Base-by-base conservation (phyloP, 257 asterid genomes). In the Nicotiana sylvestris region DNA sequence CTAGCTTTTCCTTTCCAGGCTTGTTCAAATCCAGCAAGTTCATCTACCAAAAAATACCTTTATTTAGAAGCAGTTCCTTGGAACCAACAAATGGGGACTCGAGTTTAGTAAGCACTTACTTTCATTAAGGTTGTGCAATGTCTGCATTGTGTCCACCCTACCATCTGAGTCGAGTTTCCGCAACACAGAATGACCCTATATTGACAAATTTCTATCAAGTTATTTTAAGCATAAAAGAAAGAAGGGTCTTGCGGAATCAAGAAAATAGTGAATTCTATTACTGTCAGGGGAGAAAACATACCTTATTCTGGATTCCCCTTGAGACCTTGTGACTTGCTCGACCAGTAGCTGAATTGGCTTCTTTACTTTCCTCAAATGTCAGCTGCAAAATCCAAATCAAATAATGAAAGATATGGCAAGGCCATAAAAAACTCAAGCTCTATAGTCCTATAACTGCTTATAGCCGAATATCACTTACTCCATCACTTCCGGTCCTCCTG, bases 161-260 rank as follows among this genome's bases (percentile, higher is more conserved):
- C 99, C 98, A 86, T 93, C 97, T 37, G 99, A 86, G 60, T 88
- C 89, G 89, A 94, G 86, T 69, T 96, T 93, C 87, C 99, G 90
- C 37, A 89, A 65, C 67, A 94, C 89, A 57, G 98, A 89, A 89
- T 96, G 99, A 76, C 99, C 99, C 99, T 96, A 77, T 4, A 85
- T 85, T 29, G 84, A 49, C n/a, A 56, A 39, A 4, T 27, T 67
- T 66, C 85, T 53, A 83, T 82, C 78, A 66, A 33, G 82, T 21
- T 67, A 61, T 58, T 43, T 76, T 16, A 78, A 10, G 55, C 85
- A 84, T 13, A 15, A 13, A 83, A 82, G 77, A 80, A 15, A 62
- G n/a, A 18, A 12, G 27, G 58, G 82, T 62, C 60, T 18, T 60
- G 12, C 27, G 72, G 33, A 37, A 21, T 29, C 37, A 57, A 21